Conservation (phyloP, 805 yeast species). For the Candida yuanshanica region DNA sequence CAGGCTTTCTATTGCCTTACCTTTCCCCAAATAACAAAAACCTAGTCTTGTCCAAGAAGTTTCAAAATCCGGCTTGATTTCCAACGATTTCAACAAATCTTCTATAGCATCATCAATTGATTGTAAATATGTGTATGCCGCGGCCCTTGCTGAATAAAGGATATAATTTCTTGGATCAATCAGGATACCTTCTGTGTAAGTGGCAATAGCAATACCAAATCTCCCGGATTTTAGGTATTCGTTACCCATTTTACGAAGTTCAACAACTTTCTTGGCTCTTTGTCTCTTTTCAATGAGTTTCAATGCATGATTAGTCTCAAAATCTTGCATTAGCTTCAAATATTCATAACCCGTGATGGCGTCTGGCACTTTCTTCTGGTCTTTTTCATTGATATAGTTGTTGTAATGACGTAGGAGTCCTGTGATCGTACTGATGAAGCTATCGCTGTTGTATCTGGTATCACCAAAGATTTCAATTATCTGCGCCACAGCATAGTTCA, state of each 20-base stretch:
- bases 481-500: slow-evolving; percentile 14
- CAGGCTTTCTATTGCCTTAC: slow-evolving; percentile 31
- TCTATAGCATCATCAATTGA: slow-evolving; percentile 30
- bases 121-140: slow-evolving; percentile 32
- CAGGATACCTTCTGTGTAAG: slow-evolving; percentile 31
- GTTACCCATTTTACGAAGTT: slow-evolving; percentile 17
- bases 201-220: slow-evolving; percentile 27
- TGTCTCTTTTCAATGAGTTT: background rate
- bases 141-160: slow-evolving; percentile 35
- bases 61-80: slow-evolving; percentile 29
- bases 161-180: slow-evolving; percentile 29
- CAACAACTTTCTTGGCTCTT: slow-evolving; percentile 6
- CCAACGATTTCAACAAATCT: slow-evolving; percentile 29
- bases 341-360: slow-evolving; percentile 14
- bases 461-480: background rate
- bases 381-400: slow-evolving; percentile 4
- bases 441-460: background rate
- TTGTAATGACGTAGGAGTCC: background rate
- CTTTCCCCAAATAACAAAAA: slow-evolving; percentile 29
- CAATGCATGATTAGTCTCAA: background rate
- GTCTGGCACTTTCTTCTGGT: background rate
- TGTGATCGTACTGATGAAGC: background rate
- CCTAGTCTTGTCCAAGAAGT: slow-evolving; percentile 36
- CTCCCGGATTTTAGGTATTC: slow-evolving; percentile 11
- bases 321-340: background rate